Base-by-base conservation (phyloP, 371 early-diverging fungal genomes). In the Mucor piriformis region DNA sequence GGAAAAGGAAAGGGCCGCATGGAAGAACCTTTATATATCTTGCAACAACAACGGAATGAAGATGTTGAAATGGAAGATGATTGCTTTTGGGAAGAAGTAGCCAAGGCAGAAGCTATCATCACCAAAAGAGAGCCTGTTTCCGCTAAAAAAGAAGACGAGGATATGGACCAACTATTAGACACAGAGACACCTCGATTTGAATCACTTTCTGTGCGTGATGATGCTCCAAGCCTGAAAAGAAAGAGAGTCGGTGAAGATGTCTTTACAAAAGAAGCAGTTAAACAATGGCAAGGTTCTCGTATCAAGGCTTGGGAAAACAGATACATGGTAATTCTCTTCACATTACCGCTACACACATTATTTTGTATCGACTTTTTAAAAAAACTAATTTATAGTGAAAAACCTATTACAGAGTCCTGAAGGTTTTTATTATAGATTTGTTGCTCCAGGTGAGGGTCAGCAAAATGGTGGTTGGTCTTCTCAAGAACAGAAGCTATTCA, bases 401-500 rank as follows among this genome's bases (percentile, higher is more conserved):
- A 29, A 16, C 5, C 1, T 23, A 6, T 20, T 27, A 10, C 34
- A 79, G 80, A 81, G 79, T 56, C 73, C 83, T 0, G 89, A 89
- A 59, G 81, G 78, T 0, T 88, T 80, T 64, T 90, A 88, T 57
- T 93, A 86, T 60, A 85, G 92, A 65, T 89, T 91, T 63, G 83
- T 84, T 25, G 82, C 78, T 32, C 85, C 85, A 27, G 79, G 81
- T 11, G 80, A 84, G 49, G 80, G 76, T 4, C 84, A 85, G 50
- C 74, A 72, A 16, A 87, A 85, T 54, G 87, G 87, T 16, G 72
- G 70, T 0, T 85, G 84, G 76, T 70, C 73, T 7, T 53, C 60
- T 32, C 52, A 63, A 21, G 85, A 85, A 15, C 77, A 79, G 25
- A 54, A 64, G 11, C 57, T 73, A 24, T 87, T 87, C 48, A 82